Base-by-base conservation (phyloP, 176 grass and related monocot species). In the Musa troglodytarum region DNA sequence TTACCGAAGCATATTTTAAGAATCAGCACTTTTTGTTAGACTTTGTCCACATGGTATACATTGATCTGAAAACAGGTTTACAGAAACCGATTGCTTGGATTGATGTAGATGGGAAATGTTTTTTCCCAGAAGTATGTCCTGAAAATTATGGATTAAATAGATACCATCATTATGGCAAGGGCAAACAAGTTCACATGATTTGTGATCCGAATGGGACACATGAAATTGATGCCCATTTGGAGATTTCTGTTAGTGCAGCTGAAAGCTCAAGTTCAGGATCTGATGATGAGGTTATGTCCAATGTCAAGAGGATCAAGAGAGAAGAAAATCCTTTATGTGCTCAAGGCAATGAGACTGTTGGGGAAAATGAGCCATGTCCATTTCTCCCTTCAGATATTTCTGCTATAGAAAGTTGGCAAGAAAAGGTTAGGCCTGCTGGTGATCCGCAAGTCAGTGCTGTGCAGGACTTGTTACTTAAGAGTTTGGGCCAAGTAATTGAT, bases 1-100 rank as follows among this genome's bases (percentile, higher is more conserved):
- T 97, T 74, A 91, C 86, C 53, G 83, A 97, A 81, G 81, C 76
- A 16, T 52, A 51, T 52, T 79, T 83, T 76, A 66, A 86, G 71
- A 74, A 73, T 81, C 81, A 86, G 26, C 73, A 86, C 20, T 78
- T 85, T 57, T 86, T 97, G 72, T 83, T 97, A 61, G 93, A 97
- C 77, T 97, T 97, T 68, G 82, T 88, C 1, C 80, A 93, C 71
- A 97, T 97, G 93, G 78, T 89, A 19, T 88, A 81, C 52, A 58
- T 90, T 53, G 80, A 90, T 63, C 77, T 58, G 0, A 78, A 80
- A 85, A 87, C 87, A 12, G 93, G 88, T n/a, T 50, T 84, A 26
- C 85, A 90, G 67, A 97, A 79, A 52, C 93, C 90, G 0, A 81
- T 97, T 65, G 93, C 86, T 76, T 97, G 93, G 93, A 87, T 93